Evolutionary conservation across 345 rosid genomes (phyloP).

Genomic region (Citrus hindsii): DNA sequence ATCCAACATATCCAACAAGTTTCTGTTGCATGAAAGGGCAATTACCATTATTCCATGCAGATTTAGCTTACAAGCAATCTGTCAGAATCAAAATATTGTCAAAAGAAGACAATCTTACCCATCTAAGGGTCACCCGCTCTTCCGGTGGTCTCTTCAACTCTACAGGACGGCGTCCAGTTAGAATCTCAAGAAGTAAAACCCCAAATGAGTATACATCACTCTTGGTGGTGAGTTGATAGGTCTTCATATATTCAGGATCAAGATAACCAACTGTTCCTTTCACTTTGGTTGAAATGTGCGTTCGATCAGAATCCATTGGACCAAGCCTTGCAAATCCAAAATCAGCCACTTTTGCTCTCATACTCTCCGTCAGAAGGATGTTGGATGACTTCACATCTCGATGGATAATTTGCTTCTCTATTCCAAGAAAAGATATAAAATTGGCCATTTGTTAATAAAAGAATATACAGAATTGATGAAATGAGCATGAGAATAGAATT

Average conservation of each 20-base stretch:
- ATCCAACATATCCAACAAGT: neutral
- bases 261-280: constrained; percentile 97
- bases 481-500: neutral
- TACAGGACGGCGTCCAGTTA: constrained; percentile 89
- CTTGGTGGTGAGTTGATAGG: constrained; percentile 83
- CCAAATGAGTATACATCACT: constrained; percentile 96
- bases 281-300: constrained; percentile 83
- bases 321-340: constrained; percentile 95
- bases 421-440: constrained; percentile 15
- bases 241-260: constrained; percentile 96
- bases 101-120: constrained; percentile 56
- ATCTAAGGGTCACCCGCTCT: constrained; percentile 79
- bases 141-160: constrained; percentile 52
- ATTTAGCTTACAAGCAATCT: neutral
- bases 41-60: neutral
- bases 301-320: constrained; percentile 51
- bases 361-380: constrained; percentile 81
- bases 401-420: constrained; percentile 92
- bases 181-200: constrained; percentile 77
- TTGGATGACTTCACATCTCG: constrained; percentile 95
- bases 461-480: neutral
- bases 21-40: neutral
- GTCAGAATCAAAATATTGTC: constrained; percentile 4
- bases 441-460: neutral
- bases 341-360: constrained; percentile 97